Percentiles rank a stretch among this genome's conserved stretches.
These are phyloP conservation scores for Candida insectalens DNA, from an alignment of 805 yeast genomes.

Conservation along the genomic window DNA sequence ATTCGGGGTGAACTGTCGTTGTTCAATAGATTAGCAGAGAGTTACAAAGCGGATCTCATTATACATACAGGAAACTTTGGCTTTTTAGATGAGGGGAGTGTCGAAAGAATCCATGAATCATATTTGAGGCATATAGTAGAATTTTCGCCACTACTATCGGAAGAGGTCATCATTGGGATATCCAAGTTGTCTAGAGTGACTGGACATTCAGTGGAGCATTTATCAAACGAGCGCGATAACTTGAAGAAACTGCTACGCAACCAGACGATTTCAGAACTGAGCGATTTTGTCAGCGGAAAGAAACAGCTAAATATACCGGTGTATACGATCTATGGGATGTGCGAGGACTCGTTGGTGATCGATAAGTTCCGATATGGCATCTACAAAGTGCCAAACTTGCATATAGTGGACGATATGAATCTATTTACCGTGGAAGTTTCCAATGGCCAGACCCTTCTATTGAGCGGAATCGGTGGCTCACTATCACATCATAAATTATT, in stretches of 20 bases:
- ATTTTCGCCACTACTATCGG: slow-evolving; percentile 49
- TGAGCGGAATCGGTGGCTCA: slow-evolving; percentile 69
- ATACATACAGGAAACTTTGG: slow-evolving; percentile 78
- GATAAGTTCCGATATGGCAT: slow-evolving; percentile 50
- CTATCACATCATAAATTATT: slow-evolving; percentile 57
- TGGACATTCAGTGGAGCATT: slow-evolving; percentile 30
- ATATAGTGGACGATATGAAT: slow-evolving; percentile 50
- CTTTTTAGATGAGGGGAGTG: slow-evolving; percentile 52
- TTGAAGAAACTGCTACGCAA: slow-evolving; percentile 26
- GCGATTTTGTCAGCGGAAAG: slow-evolving; percentile 35
- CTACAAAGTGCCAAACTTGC: slow-evolving; percentile 45
- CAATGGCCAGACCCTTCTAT: slow-evolving; percentile 36
- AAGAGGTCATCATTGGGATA: slow-evolving; percentile 37
- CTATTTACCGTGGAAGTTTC: slow-evolving; percentile 32
- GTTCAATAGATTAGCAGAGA: slow-evolving; percentile 38
- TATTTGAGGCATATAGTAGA: slow-evolving; percentile 59
- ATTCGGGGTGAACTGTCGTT: slow-evolving; percentile 42
- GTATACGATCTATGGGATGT: slow-evolving; percentile 68
- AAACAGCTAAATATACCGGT: slow-evolving; percentile 46
- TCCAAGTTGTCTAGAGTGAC: slow-evolving; percentile 39
- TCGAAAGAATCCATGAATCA: slow-evolving; percentile 43
- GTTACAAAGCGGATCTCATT: slow-evolving; percentile 39
- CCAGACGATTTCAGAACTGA: slow-evolving; percentile 40
- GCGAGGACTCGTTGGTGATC: slow-evolving; percentile 63
- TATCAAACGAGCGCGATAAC: slow-evolving; percentile 27